A percentile compares a stretch with the other conserved stretches of the same genome.
These are phyloP conservation scores for Pyronema omphalodes DNA, from an alignment of 495 filamentous ascomycete genomes.

Conservation along the genomic window DNA sequence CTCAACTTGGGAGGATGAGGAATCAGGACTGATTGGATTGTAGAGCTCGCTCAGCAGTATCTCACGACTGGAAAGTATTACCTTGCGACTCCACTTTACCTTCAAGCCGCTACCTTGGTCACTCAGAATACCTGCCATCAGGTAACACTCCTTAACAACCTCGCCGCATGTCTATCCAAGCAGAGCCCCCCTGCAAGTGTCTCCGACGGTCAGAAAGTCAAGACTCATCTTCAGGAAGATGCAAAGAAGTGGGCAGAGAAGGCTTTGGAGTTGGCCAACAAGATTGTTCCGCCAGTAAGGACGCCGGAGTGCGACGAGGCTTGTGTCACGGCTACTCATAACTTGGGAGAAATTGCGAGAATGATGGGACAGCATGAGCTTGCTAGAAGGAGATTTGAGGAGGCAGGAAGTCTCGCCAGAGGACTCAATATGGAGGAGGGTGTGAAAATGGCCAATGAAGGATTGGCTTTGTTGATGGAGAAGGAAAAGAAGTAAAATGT, in stretches of 20 bases:
- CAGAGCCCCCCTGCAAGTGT: slow-evolving; percentile 26
- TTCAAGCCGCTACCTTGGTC: slow-evolving; percentile 55
- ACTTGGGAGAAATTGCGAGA: slow-evolving; percentile 65
- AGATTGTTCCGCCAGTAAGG: slow-evolving; percentile 39
- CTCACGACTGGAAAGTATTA: slow-evolving; percentile 47
- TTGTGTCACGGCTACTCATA: slow-evolving; percentile 68
- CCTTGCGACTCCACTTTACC: slow-evolving; percentile 69
- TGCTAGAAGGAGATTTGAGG: slow-evolving; percentile 42
- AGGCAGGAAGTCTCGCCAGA: slow-evolving; percentile 45
- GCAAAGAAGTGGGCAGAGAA: slow-evolving; percentile 59
- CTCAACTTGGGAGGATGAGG: slow-evolving; percentile 1
- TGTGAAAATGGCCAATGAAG: slow-evolving; percentile 38
- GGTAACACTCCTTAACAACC: slow-evolving; percentile 57
- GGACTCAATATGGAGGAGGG: slow-evolving; percentile 48
- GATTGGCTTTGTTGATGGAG: slow-evolving; percentile 32
- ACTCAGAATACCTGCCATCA: slow-evolving; percentile 44
- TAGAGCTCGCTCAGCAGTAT: slow-evolving; percentile 64
- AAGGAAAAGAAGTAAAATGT: neutral
- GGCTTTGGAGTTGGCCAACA: slow-evolving; percentile 41
- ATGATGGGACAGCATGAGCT: slow-evolving; percentile 45
- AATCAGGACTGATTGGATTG: slow-evolving; percentile 17
- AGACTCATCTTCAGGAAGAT: slow-evolving; percentile 37
- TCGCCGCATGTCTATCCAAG: slow-evolving; percentile 47
- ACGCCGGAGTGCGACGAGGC: slow-evolving; percentile 70
- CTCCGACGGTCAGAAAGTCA: slow-evolving; percentile 25